Base-by-base conservation (phyloP, 1,284 basidiomycete species). In the Exobasidium rhododendri region DNA sequence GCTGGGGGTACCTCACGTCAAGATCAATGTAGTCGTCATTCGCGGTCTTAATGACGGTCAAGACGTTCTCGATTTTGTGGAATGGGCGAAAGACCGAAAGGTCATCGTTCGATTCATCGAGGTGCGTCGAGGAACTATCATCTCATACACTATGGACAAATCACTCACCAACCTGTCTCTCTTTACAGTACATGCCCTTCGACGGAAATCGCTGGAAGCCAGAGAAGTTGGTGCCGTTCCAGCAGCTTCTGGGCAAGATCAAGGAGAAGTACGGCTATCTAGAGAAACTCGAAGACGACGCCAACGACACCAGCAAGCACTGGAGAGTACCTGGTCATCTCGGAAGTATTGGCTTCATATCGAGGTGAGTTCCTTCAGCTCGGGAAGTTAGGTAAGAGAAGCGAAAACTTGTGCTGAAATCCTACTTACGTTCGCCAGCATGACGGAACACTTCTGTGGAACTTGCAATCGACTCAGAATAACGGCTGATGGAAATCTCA, bases 401-500 rank as follows among this genome's bases (percentile, higher is more conserved):
- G n/a, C n/a, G n/a, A n/a, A n/a, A n/a, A n/a, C n/a, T n/a, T n/a
- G n/a, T n/a, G n/a, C n/a, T n/a, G n/a, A n/a, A n/a, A n/a, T n/a
- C n/a, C n/a, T n/a, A n/a, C n/a, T n/a, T n/a, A n/a, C n/a, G n/a
- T 40, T 7, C 35, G 7, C 35, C 35, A 40, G 74, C 50, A 76
- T 76, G 74, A 92, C 90, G 31, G 90, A 94, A 79, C 90, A 92
- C 80, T 92, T 94, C 75, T 93, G 91, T 80, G 85, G 86, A 2
- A 87, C 87, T 1, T 94, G 91, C 81, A 92, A 92, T 75, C 84
- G 91, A 66, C 82, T 93, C 59, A 84, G 92, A 46, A 83, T 94
- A 55, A 92, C 89, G 31, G 89, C 91, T 17, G 91, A 94, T 75
- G 91, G 92, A 2, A 86, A 92, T 77, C 88, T 94, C 73, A 94